Percentiles rank a stretch among this genome's conserved stretches.
Conservation (phyloP, 2,329 filamentous ascomycete species). For the Bipolaris bicolor region DNA sequence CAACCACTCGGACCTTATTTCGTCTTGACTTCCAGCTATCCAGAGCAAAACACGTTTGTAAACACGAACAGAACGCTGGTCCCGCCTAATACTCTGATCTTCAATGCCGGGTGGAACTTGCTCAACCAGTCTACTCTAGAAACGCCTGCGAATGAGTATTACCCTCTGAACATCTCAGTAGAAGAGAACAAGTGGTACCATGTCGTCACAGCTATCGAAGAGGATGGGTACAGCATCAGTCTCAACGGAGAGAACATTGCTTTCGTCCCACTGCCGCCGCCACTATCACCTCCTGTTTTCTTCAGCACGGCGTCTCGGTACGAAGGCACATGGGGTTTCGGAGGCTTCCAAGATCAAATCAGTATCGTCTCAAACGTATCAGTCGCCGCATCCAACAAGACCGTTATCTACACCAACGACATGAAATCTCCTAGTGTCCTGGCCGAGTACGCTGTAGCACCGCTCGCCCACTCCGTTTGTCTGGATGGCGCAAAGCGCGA, state of each 20-base stretch:
- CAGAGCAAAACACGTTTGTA: background rate
- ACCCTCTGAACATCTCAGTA: background rate
- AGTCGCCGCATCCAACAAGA: slow-evolving; percentile 11
- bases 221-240: background rate
- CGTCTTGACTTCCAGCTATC: slow-evolving; percentile 4
- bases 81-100: background rate
- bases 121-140: slow-evolving; percentile 1
- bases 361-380: slow-evolving; percentile 48
- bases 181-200: slow-evolving; percentile 2
- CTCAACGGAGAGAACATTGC: slow-evolving; percentile 1
- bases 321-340: slow-evolving; percentile 48
- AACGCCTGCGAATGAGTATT: background rate
- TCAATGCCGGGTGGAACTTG: background rate
- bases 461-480: slow-evolving; percentile 47
- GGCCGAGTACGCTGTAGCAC: slow-evolving; percentile 48
- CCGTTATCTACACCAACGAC: background rate
- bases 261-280: background rate
- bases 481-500: slow-evolving; percentile 54
- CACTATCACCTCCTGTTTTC: background rate
- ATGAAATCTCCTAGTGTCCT: slow-evolving; percentile 29
- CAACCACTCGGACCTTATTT: background rate
- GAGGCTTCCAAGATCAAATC: slow-evolving; percentile 51
- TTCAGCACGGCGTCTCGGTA: slow-evolving; percentile 30
- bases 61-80: slow-evolving; percentile 1
- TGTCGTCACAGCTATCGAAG: background rate